These are phyloP conservation scores for Candida pseudocylindracea DNA, from an alignment of 1,139 yeast genomes.

Conservation along the genomic window DNA sequence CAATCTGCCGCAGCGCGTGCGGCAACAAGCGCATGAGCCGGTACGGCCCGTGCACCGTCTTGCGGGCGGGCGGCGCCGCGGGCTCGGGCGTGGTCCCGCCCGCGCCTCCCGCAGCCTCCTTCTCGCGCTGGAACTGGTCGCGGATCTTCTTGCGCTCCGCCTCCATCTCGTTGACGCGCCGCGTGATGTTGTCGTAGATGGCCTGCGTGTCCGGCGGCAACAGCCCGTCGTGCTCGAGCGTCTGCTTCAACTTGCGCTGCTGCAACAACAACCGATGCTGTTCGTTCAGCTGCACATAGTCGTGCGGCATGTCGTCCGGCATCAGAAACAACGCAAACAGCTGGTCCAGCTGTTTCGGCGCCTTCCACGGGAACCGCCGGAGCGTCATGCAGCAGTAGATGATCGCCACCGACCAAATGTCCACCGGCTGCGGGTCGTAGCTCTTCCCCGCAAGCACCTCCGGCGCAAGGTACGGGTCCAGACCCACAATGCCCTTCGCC, in stretches of 20 bases:
- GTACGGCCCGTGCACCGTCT: slow-evolving; percentile 60
- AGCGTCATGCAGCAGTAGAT: slow-evolving; percentile 1
- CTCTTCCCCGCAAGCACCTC: not conserved
- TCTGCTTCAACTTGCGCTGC: slow-evolving; percentile 21
- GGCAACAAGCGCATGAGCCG: slow-evolving; percentile 74
- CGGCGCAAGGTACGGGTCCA: slow-evolving; percentile 1
- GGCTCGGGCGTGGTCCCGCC: slow-evolving; percentile 4
- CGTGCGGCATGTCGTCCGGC: slow-evolving; percentile 29
- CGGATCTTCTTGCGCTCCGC: slow-evolving; percentile 14
- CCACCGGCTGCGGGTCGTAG: slow-evolving; percentile 1
- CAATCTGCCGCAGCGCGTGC: slow-evolving; percentile 59
- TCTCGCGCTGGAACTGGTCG: slow-evolving; percentile 15
- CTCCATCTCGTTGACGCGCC: slow-evolving; percentile 4
- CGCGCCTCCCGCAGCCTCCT: slow-evolving; percentile 7
- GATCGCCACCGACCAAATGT: slow-evolving; percentile 1
- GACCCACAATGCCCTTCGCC: slow-evolving; percentile 49
- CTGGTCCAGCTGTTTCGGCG: slow-evolving; percentile 42
- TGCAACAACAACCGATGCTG: slow-evolving; percentile 22
- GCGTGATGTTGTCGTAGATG: not conserved
- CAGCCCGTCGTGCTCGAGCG: slow-evolving; percentile 9
- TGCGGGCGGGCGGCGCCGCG: slow-evolving; percentile 14
- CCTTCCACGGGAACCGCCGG: slow-evolving; percentile 1
- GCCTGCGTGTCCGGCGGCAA: slow-evolving; percentile 2
- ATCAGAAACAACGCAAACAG: slow-evolving; percentile 47
- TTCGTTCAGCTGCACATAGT: slow-evolving; percentile 25